Evolutionary conservation across 2,329 filamentous ascomycete species (phyloP).

Genomic region (Pseudogymnoascus sp.): DNA sequence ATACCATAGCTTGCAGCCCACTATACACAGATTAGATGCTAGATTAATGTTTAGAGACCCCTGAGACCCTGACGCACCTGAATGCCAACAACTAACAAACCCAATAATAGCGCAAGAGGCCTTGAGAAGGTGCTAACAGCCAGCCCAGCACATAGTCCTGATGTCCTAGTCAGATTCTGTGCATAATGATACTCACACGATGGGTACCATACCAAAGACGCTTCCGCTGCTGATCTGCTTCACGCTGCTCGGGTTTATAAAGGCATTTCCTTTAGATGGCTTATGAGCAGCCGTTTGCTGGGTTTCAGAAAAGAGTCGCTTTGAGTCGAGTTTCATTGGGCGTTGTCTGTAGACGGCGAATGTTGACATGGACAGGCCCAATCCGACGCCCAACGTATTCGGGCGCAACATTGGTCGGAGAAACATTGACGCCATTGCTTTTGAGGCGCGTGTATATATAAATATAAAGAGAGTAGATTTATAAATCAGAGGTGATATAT

Average conservation of each 20-base stretch:
- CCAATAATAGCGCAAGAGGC: constrained; percentile 60
- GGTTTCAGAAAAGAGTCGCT: constrained; percentile 15
- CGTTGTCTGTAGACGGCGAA: constrained; percentile 25
- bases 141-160: constrained; percentile 56
- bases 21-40: constrained; percentile 28
- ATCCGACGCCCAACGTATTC: constrained; percentile 28
- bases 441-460: neutral
- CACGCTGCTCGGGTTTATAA: constrained; percentile 23
- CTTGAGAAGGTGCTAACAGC: constrained; percentile 64
- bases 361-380: constrained; percentile 31
- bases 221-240: constrained; percentile 28
- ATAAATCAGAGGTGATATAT: neutral
- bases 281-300: constrained; percentile 26
- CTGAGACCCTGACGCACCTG: constrained; percentile 44
- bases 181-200: neutral
- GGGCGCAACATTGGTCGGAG: constrained; percentile 27
- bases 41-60: neutral
- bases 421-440: constrained; percentile 25
- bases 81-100: constrained; percentile 54
- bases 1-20: constrained; percentile 45
- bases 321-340: constrained; percentile 29
- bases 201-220: constrained; percentile 24
- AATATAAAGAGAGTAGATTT: neutral
- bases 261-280: constrained; percentile 18
- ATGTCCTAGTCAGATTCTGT: neutral